Evolutionary conservation across 805 yeast genomes (phyloP).

Genomic region (Ogataea zsoltii): DNA sequence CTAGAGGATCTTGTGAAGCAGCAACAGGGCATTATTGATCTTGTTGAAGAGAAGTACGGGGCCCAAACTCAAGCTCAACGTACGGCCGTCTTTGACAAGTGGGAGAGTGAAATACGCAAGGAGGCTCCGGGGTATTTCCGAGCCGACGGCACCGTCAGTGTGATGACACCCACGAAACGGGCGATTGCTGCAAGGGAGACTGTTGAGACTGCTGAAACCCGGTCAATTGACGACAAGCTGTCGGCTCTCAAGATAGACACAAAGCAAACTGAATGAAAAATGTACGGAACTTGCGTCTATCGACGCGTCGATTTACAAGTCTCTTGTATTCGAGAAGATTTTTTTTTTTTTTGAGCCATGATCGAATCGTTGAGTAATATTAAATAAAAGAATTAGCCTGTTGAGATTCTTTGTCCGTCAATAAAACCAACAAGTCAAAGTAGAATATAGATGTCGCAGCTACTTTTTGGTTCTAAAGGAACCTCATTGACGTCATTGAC

Average conservation of each 20-base stretch:
- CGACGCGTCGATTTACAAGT: too few species aligned
- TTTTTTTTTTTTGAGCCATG: too few species aligned
- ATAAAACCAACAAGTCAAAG: too few species aligned
- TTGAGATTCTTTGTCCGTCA: too few species aligned
- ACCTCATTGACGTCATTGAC: slow-evolving; percentile 33
- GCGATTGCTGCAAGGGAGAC: not conserved
- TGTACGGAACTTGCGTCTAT: too few species aligned
- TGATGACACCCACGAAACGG: slow-evolving; percentile 29
- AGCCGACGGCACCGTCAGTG: slow-evolving; percentile 22
- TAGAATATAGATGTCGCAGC: slow-evolving; percentile 25
- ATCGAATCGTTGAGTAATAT: too few species aligned
- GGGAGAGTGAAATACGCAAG: slow-evolving; percentile 25
- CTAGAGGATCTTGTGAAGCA: slow-evolving; percentile 8
- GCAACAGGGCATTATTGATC: slow-evolving; percentile 4
- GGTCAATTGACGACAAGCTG: not conserved
- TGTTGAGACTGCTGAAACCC: not conserved
- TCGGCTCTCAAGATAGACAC: not conserved
- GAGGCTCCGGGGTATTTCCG: slow-evolving; percentile 32
- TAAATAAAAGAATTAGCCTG: too few species aligned
- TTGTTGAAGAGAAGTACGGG: slow-evolving; percentile 8
- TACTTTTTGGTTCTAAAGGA: slow-evolving; percentile 35
- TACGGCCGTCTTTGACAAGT: slow-evolving; percentile 13
- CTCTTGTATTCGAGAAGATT: too few species aligned
- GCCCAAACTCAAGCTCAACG: not conserved
- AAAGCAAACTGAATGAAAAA: not conserved